Evolutionary conservation across 208 protist genomes (phyloP), one percentile per base, ranked within the genome.

Genomic region (Trypanosoma brucei): DNA sequence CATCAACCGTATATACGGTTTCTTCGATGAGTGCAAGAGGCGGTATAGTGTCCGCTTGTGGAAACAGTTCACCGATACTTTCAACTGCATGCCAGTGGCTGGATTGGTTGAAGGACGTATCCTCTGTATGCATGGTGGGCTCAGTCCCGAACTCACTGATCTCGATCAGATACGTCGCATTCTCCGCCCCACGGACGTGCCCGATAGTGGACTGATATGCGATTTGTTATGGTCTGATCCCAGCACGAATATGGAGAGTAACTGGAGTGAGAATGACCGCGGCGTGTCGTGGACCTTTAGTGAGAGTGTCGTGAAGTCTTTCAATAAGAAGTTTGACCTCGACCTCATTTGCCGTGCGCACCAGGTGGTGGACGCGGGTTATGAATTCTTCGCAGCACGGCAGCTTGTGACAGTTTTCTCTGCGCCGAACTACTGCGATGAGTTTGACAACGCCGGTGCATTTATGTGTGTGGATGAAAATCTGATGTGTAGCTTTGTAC

Each of bases 11-110:
- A 96, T 99, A 45, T 99, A 99, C 71, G 98, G 98, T 48, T 99
- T 99, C 76, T 99, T 98, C 68, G 96, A 99, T 55, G 98, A 99
- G 62, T 99, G 98, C 81, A 99, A 99, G 73, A 83, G 96, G 7
- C 84, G 98, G 45, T 99, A 98, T 72, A 90, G 71, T 48, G 78
- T 91, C 13, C 65, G 71, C 59, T 62, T 95, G 39, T 95, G 85
- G 84, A 94, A 93, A 66, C 64, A 79, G 38, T 91, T 96, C 68
- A 94, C 84, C 1, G 83, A 89, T 69, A 88, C 84, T 11, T 96
- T 96, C 69, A 91, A 82, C 51, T 80, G 72, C 59, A 73, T 86
- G 66, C 73, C 76, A 9, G 62, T 86, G n/a, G 78, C 79, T 14
- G 76, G 50, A 5, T 40, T 86, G 8, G 70, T 86, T 1, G 79